Base-by-base conservation (phyloP, 371 early-diverging fungal genomes). In the Apophysomyces variabilis region DNA sequence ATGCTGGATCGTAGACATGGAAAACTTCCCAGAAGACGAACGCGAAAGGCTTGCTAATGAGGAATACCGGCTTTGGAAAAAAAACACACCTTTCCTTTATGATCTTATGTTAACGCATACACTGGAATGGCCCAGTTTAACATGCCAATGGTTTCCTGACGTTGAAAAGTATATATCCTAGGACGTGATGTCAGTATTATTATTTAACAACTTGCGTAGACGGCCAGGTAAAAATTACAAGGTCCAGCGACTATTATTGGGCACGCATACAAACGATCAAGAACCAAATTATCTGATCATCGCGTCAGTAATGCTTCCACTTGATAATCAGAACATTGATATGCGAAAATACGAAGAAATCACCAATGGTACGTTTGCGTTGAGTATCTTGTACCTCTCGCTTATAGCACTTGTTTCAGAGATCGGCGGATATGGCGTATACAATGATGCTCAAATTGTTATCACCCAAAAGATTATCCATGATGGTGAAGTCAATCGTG, bases 101-200 rank as follows among this genome's bases (percentile, higher is more conserved):
- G 99, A 99, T 79, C 85, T 97, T 68, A 90, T 99, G 18, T 90
- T 99, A 37, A 96, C 98, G 3, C 98, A 98, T 70, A 95, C 97
- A 5, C 82, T 99, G 13, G 94, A 97, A 65, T 99, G 99, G 99
- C 99, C 99, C 1, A 92, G 97, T 38, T 83, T 99, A 58, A 98
- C 98, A 7, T 91, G 93, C 58, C 99, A 99, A 83, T 99, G 99
- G 99, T 89, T 99, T 67, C 99, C 99, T 1, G 96, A 97, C 75
- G 84, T 93, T 18, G 93, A 94, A 73, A 73, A 86, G 94, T 92
- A 85, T 41, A 39, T 18, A 11, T 37, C 39, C 8, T 4, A 26
- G 32, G 54, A 26, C 8, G 5, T 11, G n/a, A 11, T 13, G 43
- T 8, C 38, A 61, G 16, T 26, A 47, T 8, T 41, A 2, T 8